Evolutionary conservation across 225 moss, liverwort and hornwort genomes (phyloP).

Genomic region (Sphagnum tenellum): DNA sequence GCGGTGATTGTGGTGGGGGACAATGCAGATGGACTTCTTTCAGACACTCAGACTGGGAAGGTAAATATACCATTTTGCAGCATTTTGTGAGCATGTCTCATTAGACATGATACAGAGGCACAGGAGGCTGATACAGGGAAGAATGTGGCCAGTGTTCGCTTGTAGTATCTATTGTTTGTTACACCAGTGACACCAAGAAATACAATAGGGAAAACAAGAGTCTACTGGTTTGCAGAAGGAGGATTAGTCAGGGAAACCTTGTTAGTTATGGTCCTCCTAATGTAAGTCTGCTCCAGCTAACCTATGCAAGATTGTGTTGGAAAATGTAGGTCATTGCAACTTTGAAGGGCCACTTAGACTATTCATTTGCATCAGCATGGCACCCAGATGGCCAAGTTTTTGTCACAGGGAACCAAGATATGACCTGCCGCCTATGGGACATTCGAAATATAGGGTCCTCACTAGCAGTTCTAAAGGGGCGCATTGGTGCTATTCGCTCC

Average conservation of each 20-base stretch:
- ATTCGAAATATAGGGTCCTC: conserved; percentile 24
- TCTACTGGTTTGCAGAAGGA: too few relatives aligned
- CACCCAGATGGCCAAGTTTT: conserved; percentile 47
- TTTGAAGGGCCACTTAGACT: conserved; percentile 44
- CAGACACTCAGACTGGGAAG: conserved; percentile 40
- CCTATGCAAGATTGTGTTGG: too few relatives aligned
- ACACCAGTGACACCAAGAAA: too few relatives aligned
- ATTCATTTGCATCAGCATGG: conserved; percentile 59
- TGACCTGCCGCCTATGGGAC: conserved; percentile 56
- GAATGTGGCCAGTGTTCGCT: too few relatives aligned
- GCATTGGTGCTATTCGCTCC: conserved; percentile 49
- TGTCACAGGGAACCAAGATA: conserved; percentile 60
- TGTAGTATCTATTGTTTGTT: too few relatives aligned
- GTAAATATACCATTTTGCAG: conserved; percentile 8
- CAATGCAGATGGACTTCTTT: conserved; percentile 42
- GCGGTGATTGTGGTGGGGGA: conserved; percentile 49
- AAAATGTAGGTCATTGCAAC: conserved; percentile 33
- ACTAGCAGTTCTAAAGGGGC: conserved; percentile 46
- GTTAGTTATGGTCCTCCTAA: too few relatives aligned
- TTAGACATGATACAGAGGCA: neutral
- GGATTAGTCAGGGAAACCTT: too few relatives aligned
- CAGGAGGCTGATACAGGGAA: neutral
- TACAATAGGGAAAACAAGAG: too few relatives aligned
- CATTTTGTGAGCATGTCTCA: neutral
- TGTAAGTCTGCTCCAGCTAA: too few relatives aligned